Percentiles rank a stretch among this genome's conserved stretches.
phyloP scores from a whole-genome alignment of 176 grass and related monocot genomes.

The Bromus sterilis region DNA sequence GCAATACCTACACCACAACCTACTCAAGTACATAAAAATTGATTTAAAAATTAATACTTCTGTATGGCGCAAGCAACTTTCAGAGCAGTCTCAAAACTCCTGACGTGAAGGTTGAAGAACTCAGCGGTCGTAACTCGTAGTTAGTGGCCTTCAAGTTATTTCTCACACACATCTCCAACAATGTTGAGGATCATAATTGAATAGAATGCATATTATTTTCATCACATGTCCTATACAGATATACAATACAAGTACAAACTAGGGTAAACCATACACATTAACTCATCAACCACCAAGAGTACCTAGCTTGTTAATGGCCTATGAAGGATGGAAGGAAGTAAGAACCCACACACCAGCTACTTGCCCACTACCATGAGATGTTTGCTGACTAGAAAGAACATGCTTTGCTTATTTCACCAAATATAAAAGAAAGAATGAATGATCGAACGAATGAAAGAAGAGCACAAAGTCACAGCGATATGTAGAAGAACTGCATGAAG shows the following conservation, averaged over 20 bases:
- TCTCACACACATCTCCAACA: background rate
- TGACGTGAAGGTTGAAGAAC: no score
- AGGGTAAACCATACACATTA: background rate
- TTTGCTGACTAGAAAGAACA: background rate
- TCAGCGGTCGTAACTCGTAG: no score
- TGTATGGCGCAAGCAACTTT: no score
- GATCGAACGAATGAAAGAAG: no score
- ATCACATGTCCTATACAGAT: background rate
- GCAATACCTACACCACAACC: no score
- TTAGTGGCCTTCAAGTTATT: no score
- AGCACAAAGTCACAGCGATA: no score
- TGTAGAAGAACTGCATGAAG: background rate
- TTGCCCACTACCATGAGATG: background rate
- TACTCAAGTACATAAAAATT: no score
- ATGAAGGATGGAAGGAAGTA: background rate
- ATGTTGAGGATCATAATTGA: background rate
- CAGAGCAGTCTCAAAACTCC: no score
- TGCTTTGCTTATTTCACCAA: background rate
- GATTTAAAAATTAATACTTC: no score
- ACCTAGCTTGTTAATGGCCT: background rate
- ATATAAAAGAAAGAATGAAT: background rate
- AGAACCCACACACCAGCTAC: background rate
- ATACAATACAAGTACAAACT: background rate
- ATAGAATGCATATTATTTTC: background rate
- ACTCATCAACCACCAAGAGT: background rate